Base-by-base conservation (phyloP, 2,329 filamentous ascomycete species). In the Fusarium duplospermum region DNA sequence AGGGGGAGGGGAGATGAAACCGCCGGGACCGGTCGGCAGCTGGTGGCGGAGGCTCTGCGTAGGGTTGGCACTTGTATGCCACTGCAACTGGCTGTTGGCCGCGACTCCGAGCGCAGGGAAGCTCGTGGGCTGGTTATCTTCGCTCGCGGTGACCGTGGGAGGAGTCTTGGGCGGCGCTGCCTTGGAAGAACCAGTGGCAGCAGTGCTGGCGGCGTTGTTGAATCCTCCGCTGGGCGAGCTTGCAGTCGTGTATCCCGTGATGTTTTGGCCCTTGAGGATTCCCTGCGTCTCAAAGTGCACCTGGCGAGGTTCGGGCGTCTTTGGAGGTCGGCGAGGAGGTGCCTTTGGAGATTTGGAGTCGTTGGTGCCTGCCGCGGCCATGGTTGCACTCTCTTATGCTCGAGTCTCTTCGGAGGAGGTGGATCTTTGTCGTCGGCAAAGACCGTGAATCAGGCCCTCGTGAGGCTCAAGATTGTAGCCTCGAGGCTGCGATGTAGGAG, bases 41-140 rank as follows among this genome's bases (percentile, higher is more conserved):
- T 80, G 77, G 56, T 78, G 62, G 62, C 66, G 75, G 66, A 81
- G 68, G 68, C 80, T 83, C 73, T 80, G 79, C 27, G 78, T 79
- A 18, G 82, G 82, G 56, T 83, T 78, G 72, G 75, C 75, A 64
- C 81, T 78, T 66, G 80, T 82, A 72, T 79, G 79, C 81, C 80
- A 83, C 77, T 81, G 80, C 68, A 78, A 50, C 45, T 73, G 63
- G 56, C 67, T 61, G 72, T 66, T 59, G 64, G 75, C 76, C 11
- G 75, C 74, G 31, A 69, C 60, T n/a, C 78, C 77, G 54, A 81
- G 68, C 60, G 79, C 77, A 65, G 81, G 81, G 52, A 81, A 82
- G 64, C 64, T 76, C 38, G 72, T 67, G 22, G 77, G 77, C 45
- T 71, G 63, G 36, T 62, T 64, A 24, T 67, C 67, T 6, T 50